A percentile compares a stretch with the other conserved stretches of the same genome.
phyloP scores from a whole-genome alignment of 345 rosid genomes.

The Hypericum perforatum region DNA sequence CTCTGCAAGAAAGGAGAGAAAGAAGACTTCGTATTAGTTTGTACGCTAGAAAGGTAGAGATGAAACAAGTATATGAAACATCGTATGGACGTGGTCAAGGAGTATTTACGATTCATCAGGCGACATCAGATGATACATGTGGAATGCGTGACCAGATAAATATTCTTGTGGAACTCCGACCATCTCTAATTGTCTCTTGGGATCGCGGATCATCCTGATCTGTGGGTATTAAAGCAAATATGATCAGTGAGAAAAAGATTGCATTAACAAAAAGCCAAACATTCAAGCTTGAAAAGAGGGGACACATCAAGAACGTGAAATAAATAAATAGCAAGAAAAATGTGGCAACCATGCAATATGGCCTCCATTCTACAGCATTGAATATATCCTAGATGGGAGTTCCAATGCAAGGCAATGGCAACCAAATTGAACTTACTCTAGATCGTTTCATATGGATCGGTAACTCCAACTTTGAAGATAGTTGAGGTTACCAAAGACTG shows the following conservation, averaged over 20 bases:
- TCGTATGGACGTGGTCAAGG: background rate
- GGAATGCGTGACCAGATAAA: constrained; percentile 87
- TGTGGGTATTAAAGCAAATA: constrained; percentile 7
- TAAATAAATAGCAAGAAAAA: background rate
- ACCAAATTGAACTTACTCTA: too few species aligned
- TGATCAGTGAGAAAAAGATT: too few species aligned
- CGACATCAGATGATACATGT: constrained; percentile 77
- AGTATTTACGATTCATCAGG: constrained; percentile 69
- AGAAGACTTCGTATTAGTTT: constrained; percentile 6
- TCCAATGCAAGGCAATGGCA: too few species aligned
- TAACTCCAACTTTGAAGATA: too few species aligned
- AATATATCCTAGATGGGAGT: too few species aligned
- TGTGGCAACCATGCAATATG: too few species aligned
- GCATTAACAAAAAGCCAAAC: too few species aligned
- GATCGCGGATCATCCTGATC: constrained; percentile 83
- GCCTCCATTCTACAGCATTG: too few species aligned
- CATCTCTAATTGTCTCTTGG: constrained; percentile 69
- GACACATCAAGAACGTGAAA: background rate
- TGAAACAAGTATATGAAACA: background rate
- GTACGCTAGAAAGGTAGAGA: constrained; percentile 1
- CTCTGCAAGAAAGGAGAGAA: constrained; percentile 31
- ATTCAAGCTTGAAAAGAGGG: too few species aligned
- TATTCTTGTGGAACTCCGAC: constrained; percentile 87
- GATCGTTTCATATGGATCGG: too few species aligned
- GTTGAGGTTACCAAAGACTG: too few species aligned